Base-by-base conservation (phyloP, 805 yeast genomes). In the Kluyveromyces nonfermentans region DNA sequence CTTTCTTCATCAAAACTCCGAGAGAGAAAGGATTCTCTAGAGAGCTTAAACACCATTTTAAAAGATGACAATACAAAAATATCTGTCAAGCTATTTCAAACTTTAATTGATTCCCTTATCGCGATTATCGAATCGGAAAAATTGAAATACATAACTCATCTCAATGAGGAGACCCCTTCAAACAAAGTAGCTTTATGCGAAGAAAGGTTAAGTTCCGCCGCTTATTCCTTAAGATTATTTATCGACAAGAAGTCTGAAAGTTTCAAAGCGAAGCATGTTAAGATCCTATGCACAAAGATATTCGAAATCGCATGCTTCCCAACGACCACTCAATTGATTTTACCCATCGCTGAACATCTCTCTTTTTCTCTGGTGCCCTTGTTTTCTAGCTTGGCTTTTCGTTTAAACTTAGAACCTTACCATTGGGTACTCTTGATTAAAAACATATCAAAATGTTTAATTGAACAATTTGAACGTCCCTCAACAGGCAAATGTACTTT, bases 21-120 rank as follows among this genome's bases (percentile, higher is more conserved):
- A 48, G 84, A 78, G 12, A 62, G 85, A 33, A 75, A 66, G 48
- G 77, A 72, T 39, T 82, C 75, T 0, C 52, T 80, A 7, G 56
- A 57, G 17, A 63, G 57, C 21, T 50, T 76, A 21, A 68, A 68
- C 9, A 62, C 56, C 41, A 57, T 50, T 4, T 44, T 49, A 43
- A 54, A 47, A 47, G 53, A 50, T 44, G 37, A 43, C 20, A 62
- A 60, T 18, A 53, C 41, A 37, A 41, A 30, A 33, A 46, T 53
- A 15, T 54, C 56, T 1, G 38, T 50, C 1, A 64, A 55, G 33
- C 20, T 42, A 7, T 41, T 63, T 4, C 45, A 44, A 4, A 33
- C 56, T 2, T 46, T 63, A 10, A 25, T 57, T 33, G 59, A 68
- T 41, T 47, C 55, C 5, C 41, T 63, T 14, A 48, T 68, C 43